phyloP scores from a whole-genome alignment of 2,329 filamentous ascomycete species.

The Ophiostoma himal-ulmi region DNA sequence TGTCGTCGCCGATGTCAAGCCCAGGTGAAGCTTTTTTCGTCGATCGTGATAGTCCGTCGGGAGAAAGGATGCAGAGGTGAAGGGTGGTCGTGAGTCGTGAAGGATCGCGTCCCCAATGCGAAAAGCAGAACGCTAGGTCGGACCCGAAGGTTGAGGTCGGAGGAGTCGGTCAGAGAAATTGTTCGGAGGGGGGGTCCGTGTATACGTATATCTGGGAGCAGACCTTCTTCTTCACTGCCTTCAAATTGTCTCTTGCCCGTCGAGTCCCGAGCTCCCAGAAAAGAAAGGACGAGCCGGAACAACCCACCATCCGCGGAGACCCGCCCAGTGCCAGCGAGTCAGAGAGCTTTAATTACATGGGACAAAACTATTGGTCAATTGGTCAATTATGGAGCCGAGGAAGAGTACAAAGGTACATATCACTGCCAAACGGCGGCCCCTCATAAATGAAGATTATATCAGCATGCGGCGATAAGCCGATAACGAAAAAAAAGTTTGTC shows the following conservation, averaged over 20 bases:
- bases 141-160: slow-evolving; percentile 18
- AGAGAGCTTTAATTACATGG: slow-evolving; percentile 26
- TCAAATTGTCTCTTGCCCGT: slow-evolving; percentile 25
- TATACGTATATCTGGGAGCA: slow-evolving; percentile 17
- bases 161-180: slow-evolving; percentile 9
- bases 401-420: neutral
- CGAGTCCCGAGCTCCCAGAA: slow-evolving; percentile 26
- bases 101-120: slow-evolving; percentile 29
- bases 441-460: neutral
- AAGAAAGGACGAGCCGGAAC: slow-evolving; percentile 22
- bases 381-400: neutral
- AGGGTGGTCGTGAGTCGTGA: slow-evolving; percentile 9
- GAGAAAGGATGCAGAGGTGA: neutral
- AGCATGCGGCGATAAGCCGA: slow-evolving; percentile 7
- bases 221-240: slow-evolving; percentile 10
- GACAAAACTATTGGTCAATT: slow-evolving; percentile 21
- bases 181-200: slow-evolving; percentile 12
- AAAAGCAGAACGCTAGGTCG: slow-evolving; percentile 29
- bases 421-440: neutral
- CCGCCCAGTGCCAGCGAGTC: slow-evolving; percentile 24
- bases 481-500: slow-evolving; percentile 15
- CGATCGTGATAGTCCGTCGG: slow-evolving; percentile 3
- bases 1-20: neutral
- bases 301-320: slow-evolving; percentile 22
- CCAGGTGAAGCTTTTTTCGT: slow-evolving; percentile 4